Percentiles rank a stretch among this genome's conserved stretches.
These are phyloP conservation scores for Lactifluus piperatus DNA, from an alignment of 768 basidiomycete genomes.

Conservation along the genomic window DNA sequence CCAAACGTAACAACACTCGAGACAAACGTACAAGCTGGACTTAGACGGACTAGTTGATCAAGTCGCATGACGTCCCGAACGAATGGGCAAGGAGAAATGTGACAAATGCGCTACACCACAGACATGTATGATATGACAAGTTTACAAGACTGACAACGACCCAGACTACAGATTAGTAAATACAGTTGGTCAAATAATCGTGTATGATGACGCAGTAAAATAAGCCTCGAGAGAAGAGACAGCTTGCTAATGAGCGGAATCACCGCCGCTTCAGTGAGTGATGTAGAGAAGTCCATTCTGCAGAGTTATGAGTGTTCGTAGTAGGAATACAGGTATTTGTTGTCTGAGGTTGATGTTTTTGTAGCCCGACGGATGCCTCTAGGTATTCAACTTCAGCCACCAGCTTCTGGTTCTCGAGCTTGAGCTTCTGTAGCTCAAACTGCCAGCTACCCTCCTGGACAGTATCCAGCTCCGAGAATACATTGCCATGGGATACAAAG, in stretches of 20 bases:
- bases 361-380: slow-evolving; percentile 24
- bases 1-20: slow-evolving; percentile 1
- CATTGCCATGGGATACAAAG: slow-evolving; percentile 29
- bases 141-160: slow-evolving; percentile 10
- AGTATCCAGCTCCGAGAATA: slow-evolving; percentile 69
- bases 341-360: slow-evolving; percentile 7
- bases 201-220: slow-evolving; percentile 4
- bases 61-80: background rate
- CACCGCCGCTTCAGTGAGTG: slow-evolving; percentile 13
- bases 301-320: background rate
- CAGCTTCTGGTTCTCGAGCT: slow-evolving; percentile 58
- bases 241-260: background rate
- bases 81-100: background rate
- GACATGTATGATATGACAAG: slow-evolving; percentile 9
- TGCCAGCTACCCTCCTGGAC: slow-evolving; percentile 79
- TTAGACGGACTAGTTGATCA: background rate
- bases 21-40: background rate
- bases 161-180: slow-evolving; percentile 11
- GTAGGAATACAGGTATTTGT: background rate
- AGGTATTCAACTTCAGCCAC: slow-evolving; percentile 45
- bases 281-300: slow-evolving; percentile 11
- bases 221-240: slow-evolving; percentile 3
- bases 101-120: slow-evolving; percentile 8
- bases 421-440: slow-evolving; percentile 82
- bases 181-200: slow-evolving; percentile 11